Conservation (phyloP, 805 yeast species). For the Sungouiella blattae region DNA sequence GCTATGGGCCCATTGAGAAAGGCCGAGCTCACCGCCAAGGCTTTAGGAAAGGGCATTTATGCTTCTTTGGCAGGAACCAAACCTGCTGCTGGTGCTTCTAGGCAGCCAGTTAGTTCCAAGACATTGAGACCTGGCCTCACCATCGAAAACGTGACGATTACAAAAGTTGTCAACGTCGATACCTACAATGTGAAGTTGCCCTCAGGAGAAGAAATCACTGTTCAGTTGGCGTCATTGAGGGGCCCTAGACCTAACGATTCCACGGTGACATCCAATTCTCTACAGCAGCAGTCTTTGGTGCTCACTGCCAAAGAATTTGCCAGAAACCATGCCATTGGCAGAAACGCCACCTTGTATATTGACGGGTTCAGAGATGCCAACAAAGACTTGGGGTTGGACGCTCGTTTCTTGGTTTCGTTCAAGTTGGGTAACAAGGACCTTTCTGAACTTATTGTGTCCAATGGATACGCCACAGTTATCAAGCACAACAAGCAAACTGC, state of each 20-base stretch:
- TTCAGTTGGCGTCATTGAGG: constrained; percentile 72
- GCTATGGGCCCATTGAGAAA: constrained; percentile 60
- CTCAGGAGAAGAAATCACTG: constrained; percentile 54
- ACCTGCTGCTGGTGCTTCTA: constrained; percentile 10
- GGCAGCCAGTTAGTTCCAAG: constrained; percentile 12
- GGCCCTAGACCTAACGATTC: constrained; percentile 68
- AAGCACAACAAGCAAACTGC: constrained; percentile 71
- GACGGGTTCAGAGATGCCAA: constrained; percentile 64
- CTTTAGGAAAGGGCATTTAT: constrained; percentile 52
- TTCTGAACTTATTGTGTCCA: constrained; percentile 54
- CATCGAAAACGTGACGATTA: constrained; percentile 49
- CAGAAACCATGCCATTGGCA: constrained; percentile 67
- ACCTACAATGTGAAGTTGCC: constrained; percentile 54
- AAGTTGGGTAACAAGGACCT: constrained; percentile 52
- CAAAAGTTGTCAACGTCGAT: constrained; percentile 65
- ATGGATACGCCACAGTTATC: constrained; percentile 75
- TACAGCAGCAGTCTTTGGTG: constrained; percentile 48
- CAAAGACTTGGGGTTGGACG: constrained; percentile 54
- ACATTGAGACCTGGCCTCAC: constrained; percentile 44
- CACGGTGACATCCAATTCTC: constrained; percentile 33
- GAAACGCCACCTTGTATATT: constrained; percentile 55
- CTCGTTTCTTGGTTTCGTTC: constrained; percentile 63
- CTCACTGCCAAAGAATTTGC: constrained; percentile 71
- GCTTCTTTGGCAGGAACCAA: constrained; percentile 40
- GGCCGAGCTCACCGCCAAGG: constrained; percentile 63